These are phyloP conservation scores for Cryptococcus depauperatus DNA, from an alignment of 1,284 basidiomycete species.

Conservation along the genomic window DNA sequence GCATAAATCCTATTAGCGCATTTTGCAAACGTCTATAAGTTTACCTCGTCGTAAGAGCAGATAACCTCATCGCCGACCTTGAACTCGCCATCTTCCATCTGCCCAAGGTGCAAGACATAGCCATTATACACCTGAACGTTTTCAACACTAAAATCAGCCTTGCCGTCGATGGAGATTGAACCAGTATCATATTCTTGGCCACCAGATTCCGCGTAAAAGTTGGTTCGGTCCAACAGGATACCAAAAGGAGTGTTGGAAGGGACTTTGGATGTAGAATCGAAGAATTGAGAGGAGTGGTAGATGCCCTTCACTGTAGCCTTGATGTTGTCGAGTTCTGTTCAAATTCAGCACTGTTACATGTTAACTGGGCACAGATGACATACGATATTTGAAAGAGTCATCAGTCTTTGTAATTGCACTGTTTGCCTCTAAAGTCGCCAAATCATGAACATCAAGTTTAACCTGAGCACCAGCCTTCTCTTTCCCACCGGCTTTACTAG, in stretches of 20 bases:
- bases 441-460: constrained; percentile 92
- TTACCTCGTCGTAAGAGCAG: constrained; percentile 65
- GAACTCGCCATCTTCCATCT: constrained; percentile 67
- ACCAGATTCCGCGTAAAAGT: constrained; percentile 95
- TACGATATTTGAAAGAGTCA: constrained; percentile 83
- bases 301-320: constrained; percentile 73
- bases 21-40: constrained; percentile 14
- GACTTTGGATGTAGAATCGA: constrained; percentile 58
- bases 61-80: constrained; percentile 62
- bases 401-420: constrained; percentile 81
- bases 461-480: constrained; percentile 56
- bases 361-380: constrained; percentile 33
- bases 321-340: constrained; percentile 63
- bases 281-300: constrained; percentile 73
- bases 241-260: constrained; percentile 64
- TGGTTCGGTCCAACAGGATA: constrained; percentile 84
- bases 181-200: constrained; percentile 97
- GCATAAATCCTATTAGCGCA: background rate
- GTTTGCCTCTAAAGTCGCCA: constrained; percentile 78
- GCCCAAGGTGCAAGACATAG: constrained; percentile 83
- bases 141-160: constrained; percentile 84
- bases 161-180: constrained; percentile 83
- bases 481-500: constrained; percentile 69
- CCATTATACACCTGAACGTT: constrained; percentile 84
- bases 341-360: background rate